A percentile compares a stretch with the other conserved stretches of the same genome.
These are phyloP conservation scores for Clarireedia sp. DNA, from an alignment of 2,329 filamentous ascomycete species.

Conservation along the genomic window DNA sequence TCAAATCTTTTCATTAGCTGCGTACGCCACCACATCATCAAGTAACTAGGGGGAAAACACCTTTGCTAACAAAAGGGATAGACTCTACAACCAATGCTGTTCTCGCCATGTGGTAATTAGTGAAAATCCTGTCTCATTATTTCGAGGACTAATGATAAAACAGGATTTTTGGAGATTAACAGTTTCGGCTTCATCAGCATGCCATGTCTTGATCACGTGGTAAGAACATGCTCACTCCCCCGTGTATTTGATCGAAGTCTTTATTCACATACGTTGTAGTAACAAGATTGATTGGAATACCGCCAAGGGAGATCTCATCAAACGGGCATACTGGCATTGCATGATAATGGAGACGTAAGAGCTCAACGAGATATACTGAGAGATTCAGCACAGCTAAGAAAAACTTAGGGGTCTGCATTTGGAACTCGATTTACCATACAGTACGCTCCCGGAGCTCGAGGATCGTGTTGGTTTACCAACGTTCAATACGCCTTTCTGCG, in stretches of 20 bases:
- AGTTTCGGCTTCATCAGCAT: constrained; percentile 47
- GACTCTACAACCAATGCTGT: constrained; percentile 46
- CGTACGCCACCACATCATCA: constrained; percentile 33
- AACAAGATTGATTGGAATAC: constrained; percentile 39
- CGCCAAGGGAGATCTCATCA: constrained; percentile 42
- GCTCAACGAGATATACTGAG: background rate
- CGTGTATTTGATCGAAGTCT: background rate
- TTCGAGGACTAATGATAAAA: constrained; percentile 10
- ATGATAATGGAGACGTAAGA: constrained; percentile 45
- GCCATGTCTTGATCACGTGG: constrained; percentile 49
- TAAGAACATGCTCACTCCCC: constrained; percentile 21
- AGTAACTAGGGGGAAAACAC: background rate
- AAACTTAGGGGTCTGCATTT: constrained; percentile 42
- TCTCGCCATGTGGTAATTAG: constrained; percentile 40
- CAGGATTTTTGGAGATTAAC: constrained; percentile 55
- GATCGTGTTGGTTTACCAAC: constrained; percentile 46
- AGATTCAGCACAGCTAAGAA: constrained; percentile 10
- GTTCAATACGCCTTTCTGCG: constrained; percentile 41
- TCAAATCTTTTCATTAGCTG: constrained; percentile 49
- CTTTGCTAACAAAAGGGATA: constrained; percentile 18
- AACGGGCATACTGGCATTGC: constrained; percentile 50
- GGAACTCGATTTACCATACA: constrained; percentile 50
- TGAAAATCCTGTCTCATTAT: background rate
- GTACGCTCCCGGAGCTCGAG: constrained; percentile 45
- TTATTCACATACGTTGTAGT: constrained; percentile 18